Conservation (phyloP, 2,329 filamentous ascomycete species). For the Fusarium fujikuroi region DNA sequence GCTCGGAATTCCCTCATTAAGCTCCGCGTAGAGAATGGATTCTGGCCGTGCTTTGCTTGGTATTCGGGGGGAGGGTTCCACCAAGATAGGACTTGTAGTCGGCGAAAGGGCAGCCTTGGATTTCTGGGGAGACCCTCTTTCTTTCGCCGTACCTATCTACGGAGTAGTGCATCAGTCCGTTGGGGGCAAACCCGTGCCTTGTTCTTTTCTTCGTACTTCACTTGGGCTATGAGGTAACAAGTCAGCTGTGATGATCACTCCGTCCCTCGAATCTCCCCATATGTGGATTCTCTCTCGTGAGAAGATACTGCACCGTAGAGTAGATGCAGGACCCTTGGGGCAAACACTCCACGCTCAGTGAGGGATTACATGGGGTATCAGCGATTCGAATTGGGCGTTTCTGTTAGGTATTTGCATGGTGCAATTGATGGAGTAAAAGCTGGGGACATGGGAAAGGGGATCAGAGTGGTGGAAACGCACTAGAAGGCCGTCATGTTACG, state of each 20-base stretch:
- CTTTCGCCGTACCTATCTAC: conserved; percentile 5
- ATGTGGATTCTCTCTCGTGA: background rate
- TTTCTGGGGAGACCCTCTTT: conserved; percentile 30
- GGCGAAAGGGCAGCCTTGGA: conserved; percentile 25
- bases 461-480: conserved; percentile 14
- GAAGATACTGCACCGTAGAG: background rate
- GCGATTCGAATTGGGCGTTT: background rate
- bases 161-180: background rate
- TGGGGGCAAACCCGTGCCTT: conserved; percentile 29
- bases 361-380: background rate
- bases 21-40: conserved; percentile 23
- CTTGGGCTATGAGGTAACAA: background rate
- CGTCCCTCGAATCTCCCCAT: conserved; percentile 5
- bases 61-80: conserved; percentile 22
- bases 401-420: conserved; percentile 24
- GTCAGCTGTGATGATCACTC: conserved; percentile 3
- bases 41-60: conserved; percentile 9
- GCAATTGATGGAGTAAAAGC: conserved; percentile 34
- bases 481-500: conserved; percentile 41
- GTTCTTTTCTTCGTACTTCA: background rate
- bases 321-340: background rate
- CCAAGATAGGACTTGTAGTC: conserved; percentile 13
- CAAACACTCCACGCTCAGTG: background rate
- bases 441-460: conserved; percentile 12
- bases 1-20: conserved; percentile 39